Evolutionary conservation across 257 asterid genomes (phyloP), one percentile per base, ranked within the genome.

Genomic region (Gynochthodes officinalis): DNA sequence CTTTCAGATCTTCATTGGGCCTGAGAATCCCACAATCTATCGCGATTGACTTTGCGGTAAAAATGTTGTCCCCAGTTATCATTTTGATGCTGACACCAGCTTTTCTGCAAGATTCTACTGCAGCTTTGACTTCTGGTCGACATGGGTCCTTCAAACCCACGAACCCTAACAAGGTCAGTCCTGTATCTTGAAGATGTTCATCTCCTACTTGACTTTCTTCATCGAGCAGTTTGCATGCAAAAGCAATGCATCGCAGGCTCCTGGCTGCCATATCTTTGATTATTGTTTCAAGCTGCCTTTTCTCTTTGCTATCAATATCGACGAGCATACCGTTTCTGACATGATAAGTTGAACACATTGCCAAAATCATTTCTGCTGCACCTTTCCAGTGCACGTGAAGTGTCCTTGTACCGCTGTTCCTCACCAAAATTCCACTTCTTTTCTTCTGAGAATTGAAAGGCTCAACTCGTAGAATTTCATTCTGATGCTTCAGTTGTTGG

Each of bases 51-150:
- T 30, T 73, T 53, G 77, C 77, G 0, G 77, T 73, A 12, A 73
- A 64, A 3, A 73, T 35, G 50, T 73, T 64, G 48, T 73, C 77
- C 25, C 77, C 77, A 11, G 77, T 65, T 72, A 73, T 73, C 77
- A 73, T 73, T 55, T 64, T 73, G 57, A 73, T 39, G 0, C 43
- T 53, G 1, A 73, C 77, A 8, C 77, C 77, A 27, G 77, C 72
- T 5, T 49, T 73, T 66, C 44, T 19, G 48, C 77, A 73, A 32
- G 40, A 33, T 53, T 64, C 67, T 14, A 65, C 77, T 0, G 77
- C 72, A 10, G 62, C 70, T 25, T 64, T 55, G 33, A 73, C 77
- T 32, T 49, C 77, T 19, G 77, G 77, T 14, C 77, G n/a, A 33
- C 77, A 73, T 9, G 77, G 77, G 23, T 73, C 72, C 33, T 73